Base-by-base conservation (phyloP, 306 rosid genomes). In the Rubus parviflorus region DNA sequence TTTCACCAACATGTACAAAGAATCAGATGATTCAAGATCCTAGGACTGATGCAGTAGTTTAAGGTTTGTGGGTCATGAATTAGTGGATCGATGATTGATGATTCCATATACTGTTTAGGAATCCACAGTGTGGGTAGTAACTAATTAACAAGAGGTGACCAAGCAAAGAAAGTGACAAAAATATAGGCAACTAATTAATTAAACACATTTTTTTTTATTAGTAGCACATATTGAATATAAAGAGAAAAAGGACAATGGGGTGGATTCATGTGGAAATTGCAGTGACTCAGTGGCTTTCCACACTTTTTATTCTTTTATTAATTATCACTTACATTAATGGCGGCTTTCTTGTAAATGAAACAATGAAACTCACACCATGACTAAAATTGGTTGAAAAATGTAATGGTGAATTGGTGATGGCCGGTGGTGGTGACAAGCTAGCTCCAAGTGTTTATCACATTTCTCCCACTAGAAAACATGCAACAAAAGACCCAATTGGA, bases 231-330 rank as follows among this genome's bases (percentile, higher is more conserved):
- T 62, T 75, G 51, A 72, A 51, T 37, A 54, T 57, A 81, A 82
- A 79, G 77, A 75, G 74, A 74, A 81, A 86, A 85, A 79, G 77
- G 90, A 80, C 86, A 83, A 73, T 76, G 54, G 76, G 82, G 68
- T 83, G 90, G 88, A 87, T 91, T 94, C 98, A 91, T 88, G 96
- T 87, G 97, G 87, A 84, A 58, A 85, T 83, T 79, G 86, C 86
- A 86, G 85, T 77, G 64, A 67, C 86, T 85, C 57, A 81, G 84
- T 86, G 88, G 88, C 87, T 83, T 81, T 80, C 85, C 68, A 11
- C 81, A 53, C 85, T 76, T 85, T 25, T 78, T 78, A 75, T 83
- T 86, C 81, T 84, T 54, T 81, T 79, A 82, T 75, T 83, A 81
- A 82, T 75, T 83, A 81, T 83, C 85, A 86, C 85, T 76, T 68